These are phyloP conservation scores for Nakaseomyces kungkrabaensis DNA, from an alignment of 1,139 yeast genomes.

Conservation along the genomic window DNA sequence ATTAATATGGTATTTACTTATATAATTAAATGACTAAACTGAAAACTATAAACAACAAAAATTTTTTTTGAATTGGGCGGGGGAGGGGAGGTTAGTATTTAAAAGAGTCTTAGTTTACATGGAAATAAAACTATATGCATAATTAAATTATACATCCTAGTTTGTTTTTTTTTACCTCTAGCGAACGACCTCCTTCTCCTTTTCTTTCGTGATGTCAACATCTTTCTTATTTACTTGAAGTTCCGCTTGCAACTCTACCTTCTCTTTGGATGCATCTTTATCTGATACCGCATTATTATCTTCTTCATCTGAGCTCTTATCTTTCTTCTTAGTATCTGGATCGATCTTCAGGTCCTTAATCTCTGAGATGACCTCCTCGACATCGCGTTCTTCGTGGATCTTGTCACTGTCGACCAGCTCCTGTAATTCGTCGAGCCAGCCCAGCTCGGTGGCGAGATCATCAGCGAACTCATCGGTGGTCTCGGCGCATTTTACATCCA, in stretches of 20 bases:
- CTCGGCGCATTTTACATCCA: conserved; percentile 51
- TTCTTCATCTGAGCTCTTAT: too few species aligned
- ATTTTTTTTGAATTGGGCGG: too few species aligned
- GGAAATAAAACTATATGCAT: too few species aligned
- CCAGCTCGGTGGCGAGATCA: conserved; percentile 43
- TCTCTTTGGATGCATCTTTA: too few species aligned
- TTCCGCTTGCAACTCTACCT: background rate
- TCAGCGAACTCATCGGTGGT: conserved; percentile 58
- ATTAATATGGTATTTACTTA: too few species aligned
- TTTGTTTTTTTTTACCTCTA: too few species aligned
- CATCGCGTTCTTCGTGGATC: background rate
- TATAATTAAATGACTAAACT: too few species aligned
- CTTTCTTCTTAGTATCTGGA: background rate
- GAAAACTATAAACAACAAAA: too few species aligned
- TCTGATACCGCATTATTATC: too few species aligned
- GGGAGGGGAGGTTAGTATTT: too few species aligned
- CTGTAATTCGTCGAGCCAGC: conserved; percentile 52
- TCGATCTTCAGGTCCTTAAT: background rate
- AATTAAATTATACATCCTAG: too few species aligned
- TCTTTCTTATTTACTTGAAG: background rate
- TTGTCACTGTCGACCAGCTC: conserved; percentile 16
- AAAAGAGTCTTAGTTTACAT: too few species aligned
- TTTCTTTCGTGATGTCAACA: background rate
- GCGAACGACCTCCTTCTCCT: background rate
- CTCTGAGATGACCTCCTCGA: background rate